Conservation (phyloP, 345 rosid species). For the Melaleuca alternifolia region DNA sequence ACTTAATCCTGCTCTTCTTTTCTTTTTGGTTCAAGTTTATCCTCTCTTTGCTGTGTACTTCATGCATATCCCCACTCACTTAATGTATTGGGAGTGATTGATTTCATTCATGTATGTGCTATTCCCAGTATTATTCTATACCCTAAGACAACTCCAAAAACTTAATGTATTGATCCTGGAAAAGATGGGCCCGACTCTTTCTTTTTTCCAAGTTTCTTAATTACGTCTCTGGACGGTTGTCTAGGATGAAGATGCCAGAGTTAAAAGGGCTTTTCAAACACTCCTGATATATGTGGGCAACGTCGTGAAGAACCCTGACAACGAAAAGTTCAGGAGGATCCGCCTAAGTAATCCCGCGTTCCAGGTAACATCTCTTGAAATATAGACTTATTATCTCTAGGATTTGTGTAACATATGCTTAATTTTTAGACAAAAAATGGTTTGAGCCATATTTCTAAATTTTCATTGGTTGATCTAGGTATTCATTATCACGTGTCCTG, state of each 20-base stretch:
- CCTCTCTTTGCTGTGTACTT: not conserved
- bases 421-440: not conserved
- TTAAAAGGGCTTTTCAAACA: constrained; percentile 52
- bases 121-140: not conserved
- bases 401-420: not conserved
- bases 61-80: not conserved
- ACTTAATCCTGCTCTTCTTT: not conserved
- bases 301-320: constrained; percentile 38
- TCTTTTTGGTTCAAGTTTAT: too few relatives aligned
- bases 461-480: not conserved
- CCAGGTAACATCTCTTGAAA: constrained; percentile 20
- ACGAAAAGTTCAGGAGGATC: constrained; percentile 66
- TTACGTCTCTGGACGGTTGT: not conserved
- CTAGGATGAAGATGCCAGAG: constrained; percentile 49
- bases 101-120: not conserved
- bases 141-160: not conserved
- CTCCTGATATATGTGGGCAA: constrained; percentile 59
- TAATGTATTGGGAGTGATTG: not conserved
- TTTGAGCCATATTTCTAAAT: not conserved
- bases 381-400: not conserved
- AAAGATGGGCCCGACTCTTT: not conserved
- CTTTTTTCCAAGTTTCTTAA: not conserved
- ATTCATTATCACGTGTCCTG: not conserved
- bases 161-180: not conserved
- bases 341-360: constrained; percentile 50